Base-by-base conservation (phyloP, 371 early-diverging fungal species). In the Chytridium lagenaria region DNA sequence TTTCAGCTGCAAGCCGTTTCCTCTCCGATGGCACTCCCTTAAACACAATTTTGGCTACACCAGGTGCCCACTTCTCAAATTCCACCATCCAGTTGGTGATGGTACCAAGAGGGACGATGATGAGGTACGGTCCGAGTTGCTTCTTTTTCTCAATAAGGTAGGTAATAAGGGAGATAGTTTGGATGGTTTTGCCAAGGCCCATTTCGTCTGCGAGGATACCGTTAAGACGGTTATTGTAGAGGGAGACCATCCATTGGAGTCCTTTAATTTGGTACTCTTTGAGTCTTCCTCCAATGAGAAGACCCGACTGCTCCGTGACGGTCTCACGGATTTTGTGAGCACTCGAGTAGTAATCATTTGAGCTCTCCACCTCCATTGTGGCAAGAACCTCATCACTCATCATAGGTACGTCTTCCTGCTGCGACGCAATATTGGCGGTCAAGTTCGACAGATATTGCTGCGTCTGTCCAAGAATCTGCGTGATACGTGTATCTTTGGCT, bases 181-280 rank as follows among this genome's bases (percentile, higher is more conserved):
- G 99, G 69, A 99, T 94, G 2, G 91, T 92, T 75, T 92, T 91
- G 40, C 84, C 84, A 15, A 86, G 81, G 65, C 84, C 86, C 99
- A 98, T 99, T 86, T 99, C 99, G 82, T 99, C 99, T 0, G 99
- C 99, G 75, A 99, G 80, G 71, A 99, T 99, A 39, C 99, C 99
- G 83, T 97, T 97, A 75, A 96, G 80, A 36, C 92, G 82, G 78
- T 98, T 98, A 80, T 98, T 96, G 86, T 98, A 99, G 50, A 99
- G 34, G 51, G 67, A 51, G 96, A 96, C 91, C 92, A 99, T 95
- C 99, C 99, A 99, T 84, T 99, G 92, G 12, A 99, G 86, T 55
- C 99, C 99, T 78, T 95, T 96, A 78, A 99, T 70, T 86, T 99
- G 99, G 80, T 99, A 99, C 26, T 95, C 97, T 81, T 98, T 95